Evolutionary conservation across 768 basidiomycete species (phyloP).

Genomic region (Chalciporus sphaerocephalus): DNA sequence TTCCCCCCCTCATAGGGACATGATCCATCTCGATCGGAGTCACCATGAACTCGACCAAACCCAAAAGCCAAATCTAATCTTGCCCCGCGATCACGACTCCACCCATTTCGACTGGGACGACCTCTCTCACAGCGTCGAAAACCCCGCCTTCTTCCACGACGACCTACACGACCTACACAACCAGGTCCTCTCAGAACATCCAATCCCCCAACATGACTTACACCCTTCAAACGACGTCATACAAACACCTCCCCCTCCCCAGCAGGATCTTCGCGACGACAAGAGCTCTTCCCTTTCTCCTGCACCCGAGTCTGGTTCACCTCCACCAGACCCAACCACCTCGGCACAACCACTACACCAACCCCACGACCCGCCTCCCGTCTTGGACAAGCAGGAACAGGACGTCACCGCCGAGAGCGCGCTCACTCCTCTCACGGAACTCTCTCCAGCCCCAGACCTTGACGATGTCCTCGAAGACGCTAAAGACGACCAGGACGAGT

Average conservation of each 20-base stretch:
- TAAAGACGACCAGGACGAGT: slow-evolving; percentile 37
- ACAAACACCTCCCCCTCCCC: slow-evolving; percentile 11
- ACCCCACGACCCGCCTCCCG: slow-evolving; percentile 13
- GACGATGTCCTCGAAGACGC: slow-evolving; percentile 37
- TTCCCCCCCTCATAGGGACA: slow-evolving; percentile 18
- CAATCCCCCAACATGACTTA: slow-evolving; percentile 19
- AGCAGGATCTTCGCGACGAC: slow-evolving; percentile 32
- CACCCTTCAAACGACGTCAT: slow-evolving; percentile 7
- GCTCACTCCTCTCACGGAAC: slow-evolving; percentile 73
- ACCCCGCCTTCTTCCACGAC: slow-evolving; percentile 27
- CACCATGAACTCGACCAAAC: slow-evolving; percentile 37
- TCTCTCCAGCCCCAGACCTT: slow-evolving; percentile 61
- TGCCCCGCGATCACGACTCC: slow-evolving; percentile 33
- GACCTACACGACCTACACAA: slow-evolving; percentile 14
- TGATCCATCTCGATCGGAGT: slow-evolving; percentile 55
- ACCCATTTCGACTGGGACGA: slow-evolving; percentile 35
- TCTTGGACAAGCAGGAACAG: slow-evolving; percentile 29
- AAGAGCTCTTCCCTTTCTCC: slow-evolving; percentile 57
- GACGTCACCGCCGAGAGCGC: slow-evolving; percentile 39
- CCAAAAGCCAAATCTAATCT: slow-evolving; percentile 42
- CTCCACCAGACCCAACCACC: slow-evolving; percentile 24
- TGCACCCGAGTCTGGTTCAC: slow-evolving; percentile 43
- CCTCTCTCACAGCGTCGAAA: slow-evolving; percentile 23
- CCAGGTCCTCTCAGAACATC: slow-evolving; percentile 13
- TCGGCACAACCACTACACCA: slow-evolving; percentile 18